Conservation (phyloP, 2,329 filamentous ascomycete genomes). For the Arthroderma sp. region DNA sequence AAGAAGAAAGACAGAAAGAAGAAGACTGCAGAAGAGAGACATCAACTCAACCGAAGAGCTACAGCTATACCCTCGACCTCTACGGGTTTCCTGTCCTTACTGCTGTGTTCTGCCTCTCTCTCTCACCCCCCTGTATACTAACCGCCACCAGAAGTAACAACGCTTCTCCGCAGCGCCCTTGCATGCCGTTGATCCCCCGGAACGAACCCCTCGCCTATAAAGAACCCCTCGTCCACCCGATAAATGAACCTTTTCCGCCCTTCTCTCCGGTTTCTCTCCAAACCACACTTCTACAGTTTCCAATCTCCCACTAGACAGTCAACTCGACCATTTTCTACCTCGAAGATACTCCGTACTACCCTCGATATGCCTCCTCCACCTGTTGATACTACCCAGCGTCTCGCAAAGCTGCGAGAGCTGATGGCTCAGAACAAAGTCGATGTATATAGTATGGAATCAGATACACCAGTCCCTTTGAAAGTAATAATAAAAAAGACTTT, state of each 20-base stretch:
- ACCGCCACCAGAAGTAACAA: neutral
- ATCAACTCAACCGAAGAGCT: no score
- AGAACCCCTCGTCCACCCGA: slow-evolving; percentile 12
- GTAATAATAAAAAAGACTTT: slow-evolving; percentile 6
- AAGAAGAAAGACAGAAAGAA: no score
- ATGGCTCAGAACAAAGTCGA: slow-evolving; percentile 84
- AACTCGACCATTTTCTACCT: slow-evolving; percentile 29
- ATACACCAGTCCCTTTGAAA: slow-evolving; percentile 10
- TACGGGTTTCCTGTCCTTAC: no score
- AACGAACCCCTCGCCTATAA: slow-evolving; percentile 19
- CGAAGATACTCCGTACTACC: slow-evolving; percentile 26
- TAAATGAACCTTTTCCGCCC: slow-evolving; percentile 20
- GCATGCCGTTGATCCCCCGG: slow-evolving; percentile 7
- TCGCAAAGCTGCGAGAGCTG: slow-evolving; percentile 63
- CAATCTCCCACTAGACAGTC: slow-evolving; percentile 17
- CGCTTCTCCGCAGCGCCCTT: slow-evolving; percentile 3
- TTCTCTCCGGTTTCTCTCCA: slow-evolving; percentile 7
- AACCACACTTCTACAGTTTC: neutral
- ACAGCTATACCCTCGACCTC: no score
- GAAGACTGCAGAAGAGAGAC: no score
- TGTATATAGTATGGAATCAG: slow-evolving; percentile 62
- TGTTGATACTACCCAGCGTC: slow-evolving; percentile 65
- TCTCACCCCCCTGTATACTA: neutral
- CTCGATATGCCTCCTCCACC: slow-evolving; percentile 52
- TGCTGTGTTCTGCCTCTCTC: no score